A percentile compares a stretch with the other conserved stretches of the same genome.
Evolutionary conservation across 306 rosid species (phyloP).

Genomic region (Dalbergia oliveri): DNA sequence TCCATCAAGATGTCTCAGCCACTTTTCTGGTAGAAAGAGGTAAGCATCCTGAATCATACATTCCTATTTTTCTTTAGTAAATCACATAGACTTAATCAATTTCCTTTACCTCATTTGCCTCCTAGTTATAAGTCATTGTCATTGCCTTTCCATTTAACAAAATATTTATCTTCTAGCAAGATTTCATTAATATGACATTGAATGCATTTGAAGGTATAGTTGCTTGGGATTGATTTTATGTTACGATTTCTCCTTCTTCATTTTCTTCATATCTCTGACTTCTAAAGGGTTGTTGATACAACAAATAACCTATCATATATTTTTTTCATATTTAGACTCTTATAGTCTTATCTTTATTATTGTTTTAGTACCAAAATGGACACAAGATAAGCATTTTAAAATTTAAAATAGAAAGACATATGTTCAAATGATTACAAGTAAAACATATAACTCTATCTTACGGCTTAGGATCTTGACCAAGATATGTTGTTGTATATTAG

Average conservation of each 20-base stretch:
- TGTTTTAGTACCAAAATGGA: not conserved
- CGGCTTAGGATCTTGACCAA: conserved; percentile 48
- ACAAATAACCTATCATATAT: too few species aligned
- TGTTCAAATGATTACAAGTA: too few species aligned
- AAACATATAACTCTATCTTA: not conserved
- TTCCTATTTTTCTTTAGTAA: too few species aligned
- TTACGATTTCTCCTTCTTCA: too few species aligned
- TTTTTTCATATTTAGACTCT: not conserved
- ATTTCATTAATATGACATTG: not conserved
- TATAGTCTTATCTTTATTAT: not conserved
- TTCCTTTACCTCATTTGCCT: too few species aligned
- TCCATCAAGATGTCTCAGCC: conserved; percentile 68
- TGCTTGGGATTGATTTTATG: not conserved
- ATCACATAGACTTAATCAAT: too few species aligned
- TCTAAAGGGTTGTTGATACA: too few species aligned
- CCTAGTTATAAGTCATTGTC: too few species aligned
- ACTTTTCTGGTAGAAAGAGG: conserved; percentile 79
- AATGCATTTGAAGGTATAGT: not conserved
- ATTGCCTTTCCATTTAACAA: too few species aligned
- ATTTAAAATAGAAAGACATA: too few species aligned
- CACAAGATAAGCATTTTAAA: too few species aligned
- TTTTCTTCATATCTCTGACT: too few species aligned
- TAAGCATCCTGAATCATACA: not conserved
- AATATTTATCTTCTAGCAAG: not conserved
- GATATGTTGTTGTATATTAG: not conserved